Evolutionary conservation across 768 basidiomycete genomes (phyloP), one percentile per base, ranked within the genome.

Genomic region (Mycena galericulata): DNA sequence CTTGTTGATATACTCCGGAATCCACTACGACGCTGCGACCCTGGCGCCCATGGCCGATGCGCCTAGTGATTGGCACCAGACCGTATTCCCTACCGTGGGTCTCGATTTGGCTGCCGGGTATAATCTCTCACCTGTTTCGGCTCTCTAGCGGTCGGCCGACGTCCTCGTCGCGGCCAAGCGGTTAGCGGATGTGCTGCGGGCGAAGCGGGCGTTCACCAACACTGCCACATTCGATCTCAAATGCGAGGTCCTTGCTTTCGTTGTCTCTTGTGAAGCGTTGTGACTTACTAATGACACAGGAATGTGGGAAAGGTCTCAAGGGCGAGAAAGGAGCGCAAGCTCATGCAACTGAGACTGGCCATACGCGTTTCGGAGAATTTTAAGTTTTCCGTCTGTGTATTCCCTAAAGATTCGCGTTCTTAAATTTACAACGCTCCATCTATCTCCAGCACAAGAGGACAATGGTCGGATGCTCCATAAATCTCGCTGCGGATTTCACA

Each of bases 1-100:
- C 64, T 78, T 98, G 17, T 75, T 98, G n/a, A 84, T 98, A 5
- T 99, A 99, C 81, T 95, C 94, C 0, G 97, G 97, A 3, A 98
- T 98, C 50, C 97, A 99, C 78, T 99, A 99, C 79, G 97, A 99
- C 78, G 94, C 94, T 11, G 89, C 92, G 7, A 91, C 93, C 0
- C 81, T 97, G 43, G 89, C 97, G 18, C 98, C 95, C 0, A 84
- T 88, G 78, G 82, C 83, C 11, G 89, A 90, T 50, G 94, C 92
- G 3, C 93, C 94, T 0, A 75, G 82, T 29, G 96, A 94, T 65
- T 99, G 97, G 87, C 97, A 98, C 79, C 92, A 95, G 74, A 95
- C 93, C 3, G 76, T 93, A 53, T 95, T 95, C 75, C 90, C 90
- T 10, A 82, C 90, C 12, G 88, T 86, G 66, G 74, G 87, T 65